Percentiles rank a stretch among this genome's conserved stretches.
phyloP scores from a whole-genome alignment of 257 asterid genomes.

The Nicotiana tabacum region DNA sequence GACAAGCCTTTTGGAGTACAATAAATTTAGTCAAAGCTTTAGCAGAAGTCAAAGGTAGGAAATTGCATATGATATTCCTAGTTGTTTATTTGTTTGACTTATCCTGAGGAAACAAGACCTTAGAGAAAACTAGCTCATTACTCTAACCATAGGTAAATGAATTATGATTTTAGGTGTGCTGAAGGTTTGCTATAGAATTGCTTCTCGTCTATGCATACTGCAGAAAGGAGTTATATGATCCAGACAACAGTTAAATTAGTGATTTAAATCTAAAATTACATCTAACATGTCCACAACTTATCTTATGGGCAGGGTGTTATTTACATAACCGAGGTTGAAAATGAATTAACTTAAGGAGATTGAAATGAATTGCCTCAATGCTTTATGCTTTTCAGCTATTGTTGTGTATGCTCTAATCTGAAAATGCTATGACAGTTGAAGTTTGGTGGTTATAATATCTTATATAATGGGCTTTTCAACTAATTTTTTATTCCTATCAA shows the following conservation, averaged over 20 bases:
- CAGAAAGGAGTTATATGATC: background rate
- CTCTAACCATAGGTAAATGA: background rate
- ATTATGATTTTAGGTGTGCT: background rate
- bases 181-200: background rate
- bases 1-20: background rate
- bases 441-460: slow-evolving; percentile 9
- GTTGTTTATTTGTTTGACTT: background rate
- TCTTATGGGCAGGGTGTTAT: background rate
- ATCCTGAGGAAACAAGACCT: background rate
- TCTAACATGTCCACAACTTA: background rate
- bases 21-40: background rate
- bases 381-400: background rate
- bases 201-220: background rate
- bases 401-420: background rate
- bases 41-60: background rate
- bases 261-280: background rate
- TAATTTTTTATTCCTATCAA: background rate
- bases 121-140: background rate
- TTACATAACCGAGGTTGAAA: background rate
- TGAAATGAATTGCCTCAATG: background rate
- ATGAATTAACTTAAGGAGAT: background rate
- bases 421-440: background rate
- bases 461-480: slow-evolving; percentile 6
- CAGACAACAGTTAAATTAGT: background rate
- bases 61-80: background rate